These are phyloP conservation scores for Sphaerobolus stellatus DNA, from an alignment of 1,284 basidiomycete genomes.

Conservation along the genomic window DNA sequence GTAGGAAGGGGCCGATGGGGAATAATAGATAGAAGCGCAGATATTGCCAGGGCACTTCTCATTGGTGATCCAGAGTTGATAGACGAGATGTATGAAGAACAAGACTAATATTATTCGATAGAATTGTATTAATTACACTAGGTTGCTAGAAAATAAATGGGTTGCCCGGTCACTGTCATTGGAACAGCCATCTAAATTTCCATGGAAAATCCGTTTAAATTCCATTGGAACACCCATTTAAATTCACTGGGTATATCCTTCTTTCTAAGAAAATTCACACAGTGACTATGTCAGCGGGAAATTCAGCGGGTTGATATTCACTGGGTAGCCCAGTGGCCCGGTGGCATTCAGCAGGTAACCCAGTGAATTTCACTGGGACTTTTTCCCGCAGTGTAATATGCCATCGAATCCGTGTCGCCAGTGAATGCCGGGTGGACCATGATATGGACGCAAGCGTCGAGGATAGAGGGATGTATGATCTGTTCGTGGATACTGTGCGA, in stretches of 20 bases:
- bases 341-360: not conserved
- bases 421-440: constrained; percentile 29
- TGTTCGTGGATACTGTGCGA: constrained; percentile 21
- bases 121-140: not conserved
- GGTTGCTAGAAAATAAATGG: not conserved
- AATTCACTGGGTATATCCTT: not conserved
- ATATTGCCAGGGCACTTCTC: not conserved
- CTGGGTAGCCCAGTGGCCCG: not conserved
- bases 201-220: not conserved
- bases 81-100: not conserved
- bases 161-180: not conserved
- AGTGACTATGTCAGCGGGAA: not conserved
- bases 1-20: constrained; percentile 1
- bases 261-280: not conserved
- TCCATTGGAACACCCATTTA: not conserved
- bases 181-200: not conserved
- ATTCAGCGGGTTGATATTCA: not conserved
- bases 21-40: constrained; percentile 4
- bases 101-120: not conserved
- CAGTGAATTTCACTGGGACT: not conserved
- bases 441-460: constrained; percentile 36
- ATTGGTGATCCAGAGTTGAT: not conserved
- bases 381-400: constrained; percentile 25
- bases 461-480: constrained; percentile 40
- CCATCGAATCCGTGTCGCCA: constrained; percentile 22